phyloP scores from a whole-genome alignment of 768 basidiomycete genomes.

The Termitomyces sp. region DNA sequence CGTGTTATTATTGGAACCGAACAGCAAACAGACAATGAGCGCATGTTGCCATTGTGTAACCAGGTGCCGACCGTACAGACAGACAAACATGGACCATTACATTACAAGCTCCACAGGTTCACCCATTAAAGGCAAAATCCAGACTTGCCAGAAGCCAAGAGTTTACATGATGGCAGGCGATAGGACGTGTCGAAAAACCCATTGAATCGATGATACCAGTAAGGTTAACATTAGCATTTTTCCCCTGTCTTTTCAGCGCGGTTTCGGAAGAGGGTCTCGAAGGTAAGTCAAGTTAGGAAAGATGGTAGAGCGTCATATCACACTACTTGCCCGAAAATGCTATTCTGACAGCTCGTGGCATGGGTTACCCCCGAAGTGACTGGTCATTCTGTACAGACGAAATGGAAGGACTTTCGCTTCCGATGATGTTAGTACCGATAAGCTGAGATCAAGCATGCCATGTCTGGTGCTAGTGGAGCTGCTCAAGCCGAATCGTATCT shows the following conservation, averaged over 20 bases:
- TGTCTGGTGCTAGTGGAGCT: not conserved
- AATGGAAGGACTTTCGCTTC: not conserved
- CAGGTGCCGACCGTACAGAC: not conserved
- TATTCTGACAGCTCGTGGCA: not conserved
- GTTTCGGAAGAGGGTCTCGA: not conserved
- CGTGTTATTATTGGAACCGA: not conserved
- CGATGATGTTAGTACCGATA: not conserved
- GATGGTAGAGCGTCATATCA: not conserved
- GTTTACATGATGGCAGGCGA: not conserved
- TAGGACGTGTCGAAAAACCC: not conserved
- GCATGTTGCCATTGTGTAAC: not conserved
- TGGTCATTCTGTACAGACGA: not conserved
- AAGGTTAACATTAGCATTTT: not conserved
- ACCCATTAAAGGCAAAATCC: not conserved
- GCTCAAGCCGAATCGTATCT: too few species aligned
- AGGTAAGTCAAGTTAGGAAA: not conserved
- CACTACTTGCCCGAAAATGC: not conserved
- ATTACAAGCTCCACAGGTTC: not conserved
- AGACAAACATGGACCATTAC: not conserved
- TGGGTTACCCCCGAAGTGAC: not conserved
- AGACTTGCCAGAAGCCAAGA: not conserved
- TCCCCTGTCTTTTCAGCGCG: not conserved
- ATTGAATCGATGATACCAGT: not conserved
- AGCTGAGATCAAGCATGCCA: not conserved
- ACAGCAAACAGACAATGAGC: not conserved